Evolutionary conservation across 73 alveolate species (phyloP), one percentile per base, ranked within the genome.

Genomic region (Paramecium biaurelia): DNA sequence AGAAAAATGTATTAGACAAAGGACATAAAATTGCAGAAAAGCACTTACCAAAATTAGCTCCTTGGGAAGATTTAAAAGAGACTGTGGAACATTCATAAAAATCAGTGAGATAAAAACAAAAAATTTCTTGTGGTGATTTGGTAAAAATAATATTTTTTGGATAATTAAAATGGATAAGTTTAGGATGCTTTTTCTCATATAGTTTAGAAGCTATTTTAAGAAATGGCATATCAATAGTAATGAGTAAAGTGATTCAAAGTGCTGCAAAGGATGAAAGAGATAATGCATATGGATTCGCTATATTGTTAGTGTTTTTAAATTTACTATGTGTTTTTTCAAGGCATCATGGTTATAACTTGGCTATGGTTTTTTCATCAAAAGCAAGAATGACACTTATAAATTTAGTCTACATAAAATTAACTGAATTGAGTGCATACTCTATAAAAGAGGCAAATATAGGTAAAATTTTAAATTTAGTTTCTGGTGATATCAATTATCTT

Each of bases 391-490:
- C 10, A 12, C 23, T 74, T 7, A 30, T 74, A 15, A 74, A 74
- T 20, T 34, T 74, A 38, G 59, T 74, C 20, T 74, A 14, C 24
- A 21, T 32, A 5, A 74, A 74, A 34, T 35, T 74, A 30, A 74
- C 87, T 0, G 87, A 74, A 7, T 49, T 86, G 18, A 63, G 88
- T 34, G 21, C 76, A 1, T 86, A 34, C 26, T 57, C 93, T 2
- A 63, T 86, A 20, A 86, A 86, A 34, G 93, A 86, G 41, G 93
- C 93, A 9, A 86, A 86, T 67, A 85, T 86, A 4, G 93, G 93
- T 32, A 86, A 86, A 24, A 38, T 86, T 1, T 42, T 86, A 37
- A 86, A 86, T 34, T 38, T 86, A 42, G 53, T 86, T 18, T 86
- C 93, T 18, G 85, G 85, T 6, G 93, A 86, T 63, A 63, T 86